Base-by-base conservation (phyloP, 257 asterid genomes). In the Dorcoceras hygrometricum region DNA sequence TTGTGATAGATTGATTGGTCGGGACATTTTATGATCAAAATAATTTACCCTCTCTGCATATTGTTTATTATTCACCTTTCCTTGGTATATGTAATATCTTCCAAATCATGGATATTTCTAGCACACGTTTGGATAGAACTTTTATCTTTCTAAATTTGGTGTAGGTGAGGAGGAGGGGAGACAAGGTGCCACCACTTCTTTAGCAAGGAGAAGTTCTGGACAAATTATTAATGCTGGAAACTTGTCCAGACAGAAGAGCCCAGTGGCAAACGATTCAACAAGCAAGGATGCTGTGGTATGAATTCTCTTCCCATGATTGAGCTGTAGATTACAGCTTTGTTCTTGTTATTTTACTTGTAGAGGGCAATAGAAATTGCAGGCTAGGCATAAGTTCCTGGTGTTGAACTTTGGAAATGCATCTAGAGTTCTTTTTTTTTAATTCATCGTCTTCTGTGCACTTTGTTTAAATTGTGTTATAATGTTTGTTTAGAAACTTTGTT, bases 241-340 rank as follows among this genome's bases (percentile, higher is more conserved):
- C 63, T 69, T 72, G 19, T 77, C 82, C 27, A 77, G 67, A 75
- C 93, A 83, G 73, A 86, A 70, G 78, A 80, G 80, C 55, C 89
- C 93, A 58, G 70, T 80, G 60, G 57, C 77, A 68, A 83, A 74
- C 65, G 93, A 81, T 66, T 70, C 84, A 51, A 55, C 81, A 1
- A 78, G 88, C 83, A 82, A 75, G 72, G 88, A 85, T 66, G 86
- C 81, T 53, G 28, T 66, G 82, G 91, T 85, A 70, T 26, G 12
- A 2, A 12, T 66, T 23, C 18, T 5, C 11, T 65, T 51, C 25
- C 25, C 36, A 23, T 2, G 46, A 8, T 64, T 36, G n/a, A 14
- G 18, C 34, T 63, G 16, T 64, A 64, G 69, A 46, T 46, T 34
- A 28, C 8, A 55, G 46, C 24, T 59, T 10, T 24, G 22, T 25